Conservation (phyloP, 1,284 basidiomycete genomes). For the Rhodotorula sp. region DNA sequence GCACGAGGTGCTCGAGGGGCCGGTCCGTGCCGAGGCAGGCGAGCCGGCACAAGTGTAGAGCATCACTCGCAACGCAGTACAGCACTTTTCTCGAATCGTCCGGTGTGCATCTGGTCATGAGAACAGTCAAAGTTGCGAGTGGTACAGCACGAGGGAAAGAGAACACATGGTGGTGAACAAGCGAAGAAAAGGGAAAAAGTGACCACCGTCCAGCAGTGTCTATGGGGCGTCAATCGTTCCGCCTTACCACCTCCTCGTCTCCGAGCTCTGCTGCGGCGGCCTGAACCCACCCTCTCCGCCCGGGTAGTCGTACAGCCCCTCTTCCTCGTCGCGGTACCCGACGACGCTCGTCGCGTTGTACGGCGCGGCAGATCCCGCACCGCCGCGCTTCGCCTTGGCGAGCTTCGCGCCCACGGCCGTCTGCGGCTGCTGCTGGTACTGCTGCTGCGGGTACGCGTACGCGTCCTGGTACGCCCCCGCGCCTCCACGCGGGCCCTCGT, state of each 20-base stretch:
- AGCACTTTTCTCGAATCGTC: not conserved
- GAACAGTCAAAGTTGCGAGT: too few relatives aligned
- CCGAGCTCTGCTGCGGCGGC: not conserved
- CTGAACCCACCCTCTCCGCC: not conserved
- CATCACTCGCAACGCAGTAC: not conserved
- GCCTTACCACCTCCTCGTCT: constrained; percentile 7
- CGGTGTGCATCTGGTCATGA: too few relatives aligned
- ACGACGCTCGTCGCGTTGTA: not conserved
- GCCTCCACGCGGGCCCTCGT: not conserved
- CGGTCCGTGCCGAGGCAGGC: not conserved
- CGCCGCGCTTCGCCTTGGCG: not conserved
- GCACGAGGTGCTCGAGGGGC: not conserved
- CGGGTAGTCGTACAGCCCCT: constrained; percentile 5
- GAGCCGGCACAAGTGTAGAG: not conserved
- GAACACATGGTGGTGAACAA: not conserved
- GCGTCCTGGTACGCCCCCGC: not conserved
- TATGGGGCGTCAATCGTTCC: not conserved
- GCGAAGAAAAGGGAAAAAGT: not conserved
- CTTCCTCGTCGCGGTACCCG: constrained; percentile 10
- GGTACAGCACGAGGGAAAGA: not conserved
- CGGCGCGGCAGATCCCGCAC: not conserved
- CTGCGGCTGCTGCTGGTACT: too few relatives aligned
- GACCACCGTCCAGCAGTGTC: constrained; percentile 2
- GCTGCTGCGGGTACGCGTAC: not conserved
- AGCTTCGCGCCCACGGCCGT: not conserved